Evolutionary conservation across 306 rosid genomes (phyloP).

Genomic region (Vigna unguiculata): DNA sequence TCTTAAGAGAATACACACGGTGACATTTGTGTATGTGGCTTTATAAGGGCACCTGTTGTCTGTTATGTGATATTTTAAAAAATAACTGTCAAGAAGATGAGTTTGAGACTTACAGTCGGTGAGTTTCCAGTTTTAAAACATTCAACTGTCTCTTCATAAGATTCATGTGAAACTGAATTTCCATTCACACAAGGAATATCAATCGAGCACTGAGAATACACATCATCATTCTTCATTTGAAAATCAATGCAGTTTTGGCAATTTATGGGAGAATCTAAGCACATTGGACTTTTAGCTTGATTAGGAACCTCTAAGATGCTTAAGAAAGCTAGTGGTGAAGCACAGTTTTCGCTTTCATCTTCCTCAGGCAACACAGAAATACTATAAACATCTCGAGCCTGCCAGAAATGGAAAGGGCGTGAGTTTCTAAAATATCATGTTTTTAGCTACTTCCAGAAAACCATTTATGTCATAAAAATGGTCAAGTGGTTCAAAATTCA

Average conservation of each 20-base stretch:
- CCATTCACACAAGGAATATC: constrained; percentile 68
- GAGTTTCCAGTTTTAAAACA: constrained; percentile 63
- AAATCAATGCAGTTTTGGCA: constrained; percentile 70
- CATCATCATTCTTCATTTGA: constrained; percentile 56
- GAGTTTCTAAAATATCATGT: constrained; percentile 12
- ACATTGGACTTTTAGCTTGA: constrained; percentile 59
- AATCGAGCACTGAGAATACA: constrained; percentile 66
- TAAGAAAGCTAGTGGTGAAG: constrained; percentile 64
- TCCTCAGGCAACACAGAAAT: constrained; percentile 67
- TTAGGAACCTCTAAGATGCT: constrained; percentile 70
- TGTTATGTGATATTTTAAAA: constrained; percentile 20
- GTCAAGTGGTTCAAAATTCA: constrained; percentile 38
- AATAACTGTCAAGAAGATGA: constrained; percentile 33
- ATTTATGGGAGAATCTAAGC: constrained; percentile 57
- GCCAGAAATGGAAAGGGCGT: constrained; percentile 39
- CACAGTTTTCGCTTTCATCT: constrained; percentile 53
- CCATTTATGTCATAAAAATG: constrained; percentile 22
- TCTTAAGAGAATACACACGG: constrained; percentile 32
- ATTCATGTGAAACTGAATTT: constrained; percentile 57
- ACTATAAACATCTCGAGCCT: constrained; percentile 75
- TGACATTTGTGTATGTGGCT: neutral
- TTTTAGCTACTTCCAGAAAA: constrained; percentile 20
- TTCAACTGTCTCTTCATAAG: constrained; percentile 66
- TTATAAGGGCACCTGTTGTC: neutral
- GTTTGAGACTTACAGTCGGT: constrained; percentile 63